Evolutionary conservation across 2,329 filamentous ascomycete genomes (phyloP).

Genomic region (Dothistroma pini): DNA sequence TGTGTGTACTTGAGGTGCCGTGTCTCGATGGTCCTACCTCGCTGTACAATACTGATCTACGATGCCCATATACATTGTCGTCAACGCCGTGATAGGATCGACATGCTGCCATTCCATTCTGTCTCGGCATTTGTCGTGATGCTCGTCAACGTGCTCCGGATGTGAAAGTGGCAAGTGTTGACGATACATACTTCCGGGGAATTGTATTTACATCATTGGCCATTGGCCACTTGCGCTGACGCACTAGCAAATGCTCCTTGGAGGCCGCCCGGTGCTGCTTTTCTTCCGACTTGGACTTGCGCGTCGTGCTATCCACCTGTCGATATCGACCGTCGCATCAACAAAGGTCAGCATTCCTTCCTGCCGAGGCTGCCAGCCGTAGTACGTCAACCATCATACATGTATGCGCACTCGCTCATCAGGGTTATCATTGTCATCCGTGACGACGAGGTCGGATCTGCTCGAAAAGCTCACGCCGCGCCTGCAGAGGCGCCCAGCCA

Average conservation of each 20-base stretch:
- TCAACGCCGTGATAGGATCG: neutral
- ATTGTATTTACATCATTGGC: neutral
- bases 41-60: no score
- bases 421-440: no score
- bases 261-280: neutral
- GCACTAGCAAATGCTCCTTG: neutral
- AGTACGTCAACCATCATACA: no score
- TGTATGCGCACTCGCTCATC: no score
- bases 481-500: no score
- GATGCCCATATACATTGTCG: neutral
- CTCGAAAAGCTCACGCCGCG: no score
- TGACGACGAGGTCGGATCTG: no score
- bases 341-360: no score
- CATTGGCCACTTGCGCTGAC: neutral
- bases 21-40: no score
- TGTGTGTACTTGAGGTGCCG: neutral
- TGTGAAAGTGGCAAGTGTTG: neutral
- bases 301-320: no score
- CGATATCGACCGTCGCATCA: no score
- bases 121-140: neutral
- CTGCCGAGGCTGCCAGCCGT: no score
- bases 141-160: neutral
- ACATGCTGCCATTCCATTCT: neutral
- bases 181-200: neutral
- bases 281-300: neutral